Evolutionary conservation across 495 filamentous ascomycete species (phyloP).

Genomic region (Penicillium flavigenum): DNA sequence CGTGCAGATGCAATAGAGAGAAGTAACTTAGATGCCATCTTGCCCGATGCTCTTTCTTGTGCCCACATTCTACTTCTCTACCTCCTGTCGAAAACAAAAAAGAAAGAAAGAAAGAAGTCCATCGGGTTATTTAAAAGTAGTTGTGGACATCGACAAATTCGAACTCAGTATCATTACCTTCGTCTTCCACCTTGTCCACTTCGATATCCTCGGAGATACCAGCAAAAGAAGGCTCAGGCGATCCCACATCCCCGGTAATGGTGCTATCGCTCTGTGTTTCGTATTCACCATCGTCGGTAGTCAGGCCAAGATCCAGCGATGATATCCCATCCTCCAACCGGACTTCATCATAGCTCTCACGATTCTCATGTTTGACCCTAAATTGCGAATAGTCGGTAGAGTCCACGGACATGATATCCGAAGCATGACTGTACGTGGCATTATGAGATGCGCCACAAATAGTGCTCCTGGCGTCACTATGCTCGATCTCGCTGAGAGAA

Average conservation of each 20-base stretch:
- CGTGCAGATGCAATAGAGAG: not conserved
- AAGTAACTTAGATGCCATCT: not conserved
- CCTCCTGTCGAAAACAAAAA: not conserved
- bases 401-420: constrained; percentile 31
- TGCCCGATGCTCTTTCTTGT: not conserved
- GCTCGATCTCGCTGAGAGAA: constrained; percentile 27
- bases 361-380: not conserved
- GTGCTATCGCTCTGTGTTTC: constrained; percentile 7
- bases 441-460: constrained; percentile 35
- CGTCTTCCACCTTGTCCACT: constrained; percentile 8
- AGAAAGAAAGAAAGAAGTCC: not conserved
- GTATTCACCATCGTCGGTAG: constrained; percentile 4
- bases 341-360: not conserved
- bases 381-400: constrained; percentile 13
- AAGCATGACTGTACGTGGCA: constrained; percentile 30
- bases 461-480: constrained; percentile 35
- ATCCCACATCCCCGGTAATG: constrained; percentile 15
- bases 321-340: not conserved
- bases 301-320: not conserved
- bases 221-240: constrained; percentile 2
- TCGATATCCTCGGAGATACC: constrained; percentile 14
- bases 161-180: constrained; percentile 13
- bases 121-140: not conserved
- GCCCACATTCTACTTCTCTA: not conserved
- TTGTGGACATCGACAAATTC: constrained; percentile 14